Evolutionary conservation across 768 basidiomycete species (phyloP).

Genomic region (Naganishia randhawae): DNA sequence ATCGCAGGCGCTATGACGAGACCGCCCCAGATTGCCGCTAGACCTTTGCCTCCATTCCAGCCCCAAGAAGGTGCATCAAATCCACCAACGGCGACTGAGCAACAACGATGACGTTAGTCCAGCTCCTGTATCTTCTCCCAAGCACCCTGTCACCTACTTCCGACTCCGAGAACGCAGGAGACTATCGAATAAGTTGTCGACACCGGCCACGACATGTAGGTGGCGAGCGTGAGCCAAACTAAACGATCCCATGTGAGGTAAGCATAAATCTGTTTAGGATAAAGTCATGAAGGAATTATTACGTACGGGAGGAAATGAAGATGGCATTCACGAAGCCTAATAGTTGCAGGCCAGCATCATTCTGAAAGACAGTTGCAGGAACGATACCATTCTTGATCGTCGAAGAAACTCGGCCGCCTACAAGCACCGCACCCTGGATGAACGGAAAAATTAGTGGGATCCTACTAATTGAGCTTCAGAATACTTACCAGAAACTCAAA

Average conservation of each 20-base stretch:
- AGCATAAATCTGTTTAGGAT: not conserved
- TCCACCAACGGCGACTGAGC: slow-evolving; percentile 48
- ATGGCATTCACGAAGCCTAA: slow-evolving; percentile 54
- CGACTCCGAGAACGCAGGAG: slow-evolving; percentile 54
- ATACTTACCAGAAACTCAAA: slow-evolving; percentile 46
- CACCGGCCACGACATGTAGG: slow-evolving; percentile 51
- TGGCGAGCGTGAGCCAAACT: slow-evolving; percentile 45
- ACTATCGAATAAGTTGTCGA: slow-evolving; percentile 55
- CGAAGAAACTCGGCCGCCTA: slow-evolving; percentile 50
- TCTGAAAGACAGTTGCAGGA: slow-evolving; percentile 40
- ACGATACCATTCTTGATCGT: slow-evolving; percentile 53
- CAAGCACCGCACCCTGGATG: slow-evolving; percentile 49
- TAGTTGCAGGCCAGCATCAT: slow-evolving; percentile 52
- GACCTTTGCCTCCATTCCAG: slow-evolving; percentile 52
- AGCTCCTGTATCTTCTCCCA: not conserved
- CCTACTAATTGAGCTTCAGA: not conserved
- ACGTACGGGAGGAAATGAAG: slow-evolving; percentile 37
- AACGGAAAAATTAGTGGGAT: not conserved
- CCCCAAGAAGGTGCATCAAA: slow-evolving; percentile 52
- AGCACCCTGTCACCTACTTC: slow-evolving; percentile 25
- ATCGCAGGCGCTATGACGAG: slow-evolving; percentile 48
- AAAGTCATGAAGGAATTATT: not conserved
- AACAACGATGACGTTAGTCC: too few relatives aligned
- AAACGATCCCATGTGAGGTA: not conserved
- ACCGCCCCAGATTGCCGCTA: slow-evolving; percentile 51